These are phyloP conservation scores for Macrocybe gigantea DNA, from an alignment of 768 basidiomycete genomes.

Conservation along the genomic window DNA sequence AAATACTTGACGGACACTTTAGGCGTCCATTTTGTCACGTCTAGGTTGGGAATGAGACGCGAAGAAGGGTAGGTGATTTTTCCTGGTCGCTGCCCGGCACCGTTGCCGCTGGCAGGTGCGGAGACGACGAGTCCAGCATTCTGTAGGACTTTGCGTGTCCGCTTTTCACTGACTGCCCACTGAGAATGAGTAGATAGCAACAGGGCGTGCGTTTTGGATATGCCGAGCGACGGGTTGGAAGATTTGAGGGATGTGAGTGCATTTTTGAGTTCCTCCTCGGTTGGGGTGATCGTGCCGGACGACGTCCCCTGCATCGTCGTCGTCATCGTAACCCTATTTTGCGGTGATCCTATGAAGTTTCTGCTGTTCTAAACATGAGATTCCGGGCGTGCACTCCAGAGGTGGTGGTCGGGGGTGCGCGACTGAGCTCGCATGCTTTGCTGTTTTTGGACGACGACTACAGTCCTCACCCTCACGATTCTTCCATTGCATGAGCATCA, in stretches of 20 bases:
- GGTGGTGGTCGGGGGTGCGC: no score
- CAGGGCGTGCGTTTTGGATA: conserved; percentile 62
- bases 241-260: conserved; percentile 51
- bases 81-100: conserved; percentile 1
- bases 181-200: conserved; percentile 53
- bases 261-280: conserved; percentile 56
- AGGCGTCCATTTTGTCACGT: conserved; percentile 54
- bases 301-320: conserved; percentile 1
- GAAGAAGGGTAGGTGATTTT: conserved; percentile 50
- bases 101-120: neutral
- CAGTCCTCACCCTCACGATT: no score
- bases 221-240: conserved; percentile 59
- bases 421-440: no score
- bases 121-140: conserved; percentile 39
- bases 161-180: conserved; percentile 83
- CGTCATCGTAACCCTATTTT: no score
- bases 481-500: no score
- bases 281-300: conserved; percentile 30
- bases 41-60: conserved; percentile 54
- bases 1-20: conserved; percentile 68
- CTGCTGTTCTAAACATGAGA: neutral
- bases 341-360: no score
- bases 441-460: no score
- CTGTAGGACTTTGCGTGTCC: conserved; percentile 68
- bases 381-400: neutral